These are phyloP conservation scores for Micromonas pusilla DNA, from an alignment of 139 green algal species.

Conservation along the genomic window DNA sequence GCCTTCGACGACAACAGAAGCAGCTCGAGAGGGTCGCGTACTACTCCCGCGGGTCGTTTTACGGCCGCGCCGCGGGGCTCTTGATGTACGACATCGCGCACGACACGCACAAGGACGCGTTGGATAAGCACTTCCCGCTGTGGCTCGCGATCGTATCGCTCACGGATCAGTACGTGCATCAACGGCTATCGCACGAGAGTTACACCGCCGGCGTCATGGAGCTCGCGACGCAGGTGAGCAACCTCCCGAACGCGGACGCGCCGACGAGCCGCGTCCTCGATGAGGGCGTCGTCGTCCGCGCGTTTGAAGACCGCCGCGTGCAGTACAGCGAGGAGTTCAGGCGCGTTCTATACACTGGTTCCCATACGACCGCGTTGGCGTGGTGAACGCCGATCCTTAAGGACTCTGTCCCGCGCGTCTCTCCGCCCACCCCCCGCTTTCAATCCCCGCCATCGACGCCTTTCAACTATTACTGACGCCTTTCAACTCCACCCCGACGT, in stretches of 20 bases:
- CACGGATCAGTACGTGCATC: constrained; percentile 83
- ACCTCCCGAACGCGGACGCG: constrained; percentile 21
- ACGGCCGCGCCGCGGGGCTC: constrained; percentile 14
- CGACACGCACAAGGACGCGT: constrained; percentile 11
- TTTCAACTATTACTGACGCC: too few species aligned
- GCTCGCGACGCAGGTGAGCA: constrained; percentile 34
- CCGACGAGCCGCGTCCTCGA: constrained; percentile 6
- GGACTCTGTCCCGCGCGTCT: too few species aligned
- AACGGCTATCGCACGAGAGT: constrained; percentile 48
- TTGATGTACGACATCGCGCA: constrained; percentile 18
- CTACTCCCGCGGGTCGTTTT: constrained; percentile 20
- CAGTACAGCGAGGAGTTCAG: constrained; percentile 21
- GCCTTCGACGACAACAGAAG: neutral
- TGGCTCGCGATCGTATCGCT: constrained; percentile 74
- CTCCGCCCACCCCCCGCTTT: too few species aligned
- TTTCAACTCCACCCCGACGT: too few species aligned
- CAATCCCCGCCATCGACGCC: too few species aligned
- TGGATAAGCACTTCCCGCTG: constrained; percentile 42
- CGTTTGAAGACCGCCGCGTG: constrained; percentile 17
- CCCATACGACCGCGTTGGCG: too few species aligned
- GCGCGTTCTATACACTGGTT: too few species aligned
- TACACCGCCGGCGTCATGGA: constrained; percentile 41
- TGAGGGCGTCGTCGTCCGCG: constrained; percentile 16
- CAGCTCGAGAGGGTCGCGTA: neutral
- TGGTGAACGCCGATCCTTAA: too few species aligned